A percentile compares a stretch with the other conserved stretches of the same genome.
phyloP scores from a whole-genome alignment of 163 green algal species.

The Prototheca stagnorum region DNA sequence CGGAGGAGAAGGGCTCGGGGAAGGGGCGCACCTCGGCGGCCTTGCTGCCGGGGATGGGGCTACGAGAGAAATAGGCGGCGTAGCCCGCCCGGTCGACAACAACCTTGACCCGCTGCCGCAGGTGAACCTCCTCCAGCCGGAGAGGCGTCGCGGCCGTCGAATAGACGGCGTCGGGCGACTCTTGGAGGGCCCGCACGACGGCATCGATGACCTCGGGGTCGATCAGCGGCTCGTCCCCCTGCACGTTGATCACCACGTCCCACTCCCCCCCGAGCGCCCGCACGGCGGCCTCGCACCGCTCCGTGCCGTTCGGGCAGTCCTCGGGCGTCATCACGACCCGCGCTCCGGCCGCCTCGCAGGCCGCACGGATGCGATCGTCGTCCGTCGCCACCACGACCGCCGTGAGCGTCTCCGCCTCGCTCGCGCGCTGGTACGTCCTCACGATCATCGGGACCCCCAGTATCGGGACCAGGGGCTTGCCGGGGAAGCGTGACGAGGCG shows the following conservation, averaged over 20 bases:
- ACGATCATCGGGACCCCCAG: conserved; percentile 35
- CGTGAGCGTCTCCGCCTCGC: conserved; percentile 18
- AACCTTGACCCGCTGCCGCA: conserved; percentile 42
- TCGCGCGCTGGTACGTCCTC: conserved; percentile 28
- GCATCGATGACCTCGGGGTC: conserved; percentile 53
- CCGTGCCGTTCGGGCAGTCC: conserved; percentile 45
- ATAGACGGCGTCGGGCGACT: conserved; percentile 34
- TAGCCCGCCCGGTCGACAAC: conserved; percentile 39
- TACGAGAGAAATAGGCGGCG: conserved; percentile 52
- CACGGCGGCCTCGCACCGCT: conserved; percentile 39
- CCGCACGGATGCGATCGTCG: conserved; percentile 29
- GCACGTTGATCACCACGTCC: conserved; percentile 63
- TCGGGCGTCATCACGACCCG: conserved; percentile 46
- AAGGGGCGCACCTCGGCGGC: conserved; percentile 13
- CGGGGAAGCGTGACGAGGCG: conserved; percentile 29
- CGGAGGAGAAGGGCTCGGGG: conserved; percentile 14
- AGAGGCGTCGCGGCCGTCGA: conserved; percentile 46
- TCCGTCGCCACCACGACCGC: conserved; percentile 35
- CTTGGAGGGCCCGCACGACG: conserved; percentile 38
- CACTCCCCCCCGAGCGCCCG: conserved; percentile 22
- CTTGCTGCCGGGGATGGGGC: conserved; percentile 52
- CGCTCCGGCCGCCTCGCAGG: conserved; percentile 21
- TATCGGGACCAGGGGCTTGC: conserved; percentile 35
- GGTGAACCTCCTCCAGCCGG: conserved; percentile 21
- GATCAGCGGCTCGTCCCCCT: conserved; percentile 60